Evolutionary conservation across 306 rosid genomes (phyloP), one percentile per base, ranked within the genome.

Genomic region (Acacia acuminata): DNA sequence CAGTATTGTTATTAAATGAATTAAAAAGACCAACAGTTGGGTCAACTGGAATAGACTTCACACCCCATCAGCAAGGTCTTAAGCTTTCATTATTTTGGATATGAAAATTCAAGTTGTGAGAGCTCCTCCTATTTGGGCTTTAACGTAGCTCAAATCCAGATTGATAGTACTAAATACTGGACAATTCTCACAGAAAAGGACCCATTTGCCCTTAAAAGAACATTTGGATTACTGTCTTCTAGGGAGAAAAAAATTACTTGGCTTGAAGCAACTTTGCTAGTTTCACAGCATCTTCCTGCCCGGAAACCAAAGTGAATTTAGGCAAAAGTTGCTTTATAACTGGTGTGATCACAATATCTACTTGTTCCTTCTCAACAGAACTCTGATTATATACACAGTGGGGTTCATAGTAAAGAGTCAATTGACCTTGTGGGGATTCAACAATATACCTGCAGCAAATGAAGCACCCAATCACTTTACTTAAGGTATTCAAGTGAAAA

Each of bases 281-380:
- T 82, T 83, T 87, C 81, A 93, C 94, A 24, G 99, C 99, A 89
- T 93, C 99, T 88, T 93, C 99, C 86, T 95, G 98, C 74, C 99
- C 97, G 0, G 94, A 92, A 79, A 95, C 99, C 91, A 93, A 85
- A 67, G 96, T 92, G 84, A 95, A 90, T n/a, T 78, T 81, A 3
- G 98, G 97, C 81, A 95, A 82, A 84, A 92, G 93, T 86, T 89
- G 97, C 85, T 95, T 95, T 88, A 95, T 86, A 77, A 95, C 97
- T 10, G 98, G 99, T 0, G 99, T 90, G 85, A 95, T 90, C 76
- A 95, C 92, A 84, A 95, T 90, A 87, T 95, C 97, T 64, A 93
- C 98, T 84, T 81, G 83, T 86, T 89, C 88, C 76, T 91, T 95
- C 89, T 86, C 96, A 65, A 93, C 48, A 38, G 71, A 90, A 71